Evolutionary conservation across 345 rosid species (phyloP).

Genomic region (Citropsis articulata): DNA sequence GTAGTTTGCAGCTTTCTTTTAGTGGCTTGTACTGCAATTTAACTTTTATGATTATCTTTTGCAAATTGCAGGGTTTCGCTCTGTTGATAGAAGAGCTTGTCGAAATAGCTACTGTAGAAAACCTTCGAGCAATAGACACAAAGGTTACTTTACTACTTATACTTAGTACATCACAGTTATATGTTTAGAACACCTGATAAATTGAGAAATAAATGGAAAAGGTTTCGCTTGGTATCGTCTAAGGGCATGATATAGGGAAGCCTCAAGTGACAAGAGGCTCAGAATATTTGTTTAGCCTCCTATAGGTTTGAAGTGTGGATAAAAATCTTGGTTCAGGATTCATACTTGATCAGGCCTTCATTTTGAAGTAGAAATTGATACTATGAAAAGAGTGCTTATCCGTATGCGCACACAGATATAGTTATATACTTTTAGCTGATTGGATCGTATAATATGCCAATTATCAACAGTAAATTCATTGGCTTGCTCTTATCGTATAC

Average conservation of each 20-base stretch:
- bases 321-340: neutral
- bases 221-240: neutral
- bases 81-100: conserved; percentile 50
- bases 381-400: neutral
- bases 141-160: conserved; percentile 40
- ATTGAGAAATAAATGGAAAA: neutral
- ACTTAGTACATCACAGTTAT: neutral
- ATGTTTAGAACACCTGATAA: neutral
- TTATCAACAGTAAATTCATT: neutral
- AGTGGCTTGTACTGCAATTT: neutral
- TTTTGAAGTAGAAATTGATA: neutral
- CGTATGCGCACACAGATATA: neutral
- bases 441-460: neutral
- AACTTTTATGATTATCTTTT: conserved; percentile 7
- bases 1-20: neutral
- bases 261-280: neutral
- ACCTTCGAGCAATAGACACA: conserved; percentile 30
- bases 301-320: neutral
- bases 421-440: neutral
- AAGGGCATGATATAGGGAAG: neutral
- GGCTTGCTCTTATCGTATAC: neutral
- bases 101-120: conserved; percentile 28
- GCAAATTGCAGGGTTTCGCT: conserved; percentile 54
- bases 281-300: neutral
- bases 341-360: neutral